These are phyloP conservation scores for Odonthalia washingtoniensis DNA, from an alignment of 31 red algal genomes.

Conservation along the genomic window DNA sequence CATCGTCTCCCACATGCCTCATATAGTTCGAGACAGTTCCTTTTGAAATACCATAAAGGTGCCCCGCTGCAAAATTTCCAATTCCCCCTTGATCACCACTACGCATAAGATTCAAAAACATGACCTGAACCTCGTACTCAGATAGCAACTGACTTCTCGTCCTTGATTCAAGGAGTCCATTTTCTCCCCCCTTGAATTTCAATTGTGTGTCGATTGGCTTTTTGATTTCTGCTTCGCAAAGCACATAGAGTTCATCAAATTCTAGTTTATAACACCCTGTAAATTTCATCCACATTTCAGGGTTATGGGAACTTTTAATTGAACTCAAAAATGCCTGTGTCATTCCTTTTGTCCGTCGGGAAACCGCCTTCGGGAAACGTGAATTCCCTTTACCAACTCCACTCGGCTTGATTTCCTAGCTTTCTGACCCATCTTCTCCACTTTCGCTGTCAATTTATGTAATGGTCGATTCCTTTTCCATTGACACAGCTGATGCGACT, in stretches of 20 bases:
- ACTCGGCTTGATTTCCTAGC: too few relatives aligned
- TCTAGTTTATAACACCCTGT: neutral
- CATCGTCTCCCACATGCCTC: too few relatives aligned
- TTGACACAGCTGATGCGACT: too few relatives aligned
- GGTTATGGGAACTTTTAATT: neutral
- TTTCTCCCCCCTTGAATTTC: neutral
- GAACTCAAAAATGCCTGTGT: neutral
- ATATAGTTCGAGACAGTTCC: neutral
- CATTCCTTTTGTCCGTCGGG: neutral
- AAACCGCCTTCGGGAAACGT: neutral
- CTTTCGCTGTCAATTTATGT: too few relatives aligned
- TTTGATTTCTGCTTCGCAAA: neutral
- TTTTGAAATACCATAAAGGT: neutral
- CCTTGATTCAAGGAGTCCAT: neutral
- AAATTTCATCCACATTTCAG: neutral
- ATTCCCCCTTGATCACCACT: neutral
- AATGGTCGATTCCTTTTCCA: too few relatives aligned
- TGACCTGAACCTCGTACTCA: neutral
- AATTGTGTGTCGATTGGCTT: neutral
- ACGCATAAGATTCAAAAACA: neutral
- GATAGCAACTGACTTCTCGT: neutral
- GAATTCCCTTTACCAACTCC: too few relatives aligned
- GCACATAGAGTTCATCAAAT: neutral
- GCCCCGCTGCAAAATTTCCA: neutral
- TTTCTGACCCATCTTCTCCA: too few relatives aligned